These are phyloP conservation scores for Hypoxylon sp. DNA, from an alignment of 2,329 filamentous ascomycete species.

Conservation along the genomic window DNA sequence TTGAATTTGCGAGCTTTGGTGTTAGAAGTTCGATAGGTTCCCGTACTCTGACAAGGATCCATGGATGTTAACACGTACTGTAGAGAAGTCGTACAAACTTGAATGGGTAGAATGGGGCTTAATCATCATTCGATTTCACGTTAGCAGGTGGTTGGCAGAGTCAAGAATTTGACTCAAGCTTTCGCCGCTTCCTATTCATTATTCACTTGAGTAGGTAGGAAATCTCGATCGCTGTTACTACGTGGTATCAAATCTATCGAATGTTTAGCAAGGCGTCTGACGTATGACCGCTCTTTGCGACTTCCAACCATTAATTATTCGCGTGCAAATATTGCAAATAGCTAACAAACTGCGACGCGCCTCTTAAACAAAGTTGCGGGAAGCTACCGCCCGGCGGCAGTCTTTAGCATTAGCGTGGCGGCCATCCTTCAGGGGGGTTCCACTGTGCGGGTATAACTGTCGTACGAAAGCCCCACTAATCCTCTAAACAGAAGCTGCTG, in stretches of 20 bases:
- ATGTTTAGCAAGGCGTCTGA: slow-evolving; percentile 19
- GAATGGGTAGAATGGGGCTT: slow-evolving; percentile 11
- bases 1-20: slow-evolving; percentile 12
- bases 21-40: slow-evolving; percentile 12
- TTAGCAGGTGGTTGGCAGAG: slow-evolving; percentile 12
- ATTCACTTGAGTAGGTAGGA: not conserved
- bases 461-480: slow-evolving; percentile 15
- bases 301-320: not conserved
- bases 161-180: slow-evolving; percentile 25
- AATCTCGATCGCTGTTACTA: slow-evolving; percentile 15
- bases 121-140: slow-evolving; percentile 34
- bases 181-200: slow-evolving; percentile 29
- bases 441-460: slow-evolving; percentile 24
- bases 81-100: slow-evolving; percentile 19
- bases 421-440: slow-evolving; percentile 7
- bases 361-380: not conserved
- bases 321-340: not conserved
- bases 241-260: slow-evolving; percentile 22
- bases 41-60: slow-evolving; percentile 5
- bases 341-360: not conserved
- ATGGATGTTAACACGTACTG: not conserved
- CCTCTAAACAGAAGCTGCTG: slow-evolving; percentile 8
- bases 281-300: slow-evolving; percentile 2
- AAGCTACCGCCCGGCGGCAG: slow-evolving; percentile 10
- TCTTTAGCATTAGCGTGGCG: slow-evolving; percentile 7